These are phyloP conservation scores for Neocatenulostroma microsporum DNA, from an alignment of 2,329 filamentous ascomycete species.

Conservation along the genomic window DNA sequence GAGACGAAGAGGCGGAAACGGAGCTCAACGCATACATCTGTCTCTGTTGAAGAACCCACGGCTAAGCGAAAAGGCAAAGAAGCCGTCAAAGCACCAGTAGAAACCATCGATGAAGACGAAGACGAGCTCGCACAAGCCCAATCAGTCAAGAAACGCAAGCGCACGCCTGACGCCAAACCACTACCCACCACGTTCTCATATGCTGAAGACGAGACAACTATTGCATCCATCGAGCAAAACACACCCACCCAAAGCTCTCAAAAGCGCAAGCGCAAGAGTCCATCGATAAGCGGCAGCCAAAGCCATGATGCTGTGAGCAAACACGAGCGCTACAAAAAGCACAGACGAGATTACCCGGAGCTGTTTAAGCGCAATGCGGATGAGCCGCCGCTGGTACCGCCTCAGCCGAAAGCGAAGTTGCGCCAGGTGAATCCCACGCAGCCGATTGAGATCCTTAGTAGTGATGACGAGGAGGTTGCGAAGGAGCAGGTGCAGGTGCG, in stretches of 20 bases:
- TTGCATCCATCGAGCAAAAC: too few relatives aligned
- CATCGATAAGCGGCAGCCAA: background rate
- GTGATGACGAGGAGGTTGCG: background rate
- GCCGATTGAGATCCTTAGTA: conserved; percentile 2
- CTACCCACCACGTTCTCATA: too few relatives aligned
- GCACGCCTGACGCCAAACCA: too few relatives aligned
- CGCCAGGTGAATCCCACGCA: background rate
- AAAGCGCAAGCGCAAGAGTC: background rate
- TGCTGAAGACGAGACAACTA: too few relatives aligned
- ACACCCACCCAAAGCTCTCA: too few relatives aligned
- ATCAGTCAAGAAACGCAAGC: too few relatives aligned
- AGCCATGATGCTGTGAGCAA: too few relatives aligned
- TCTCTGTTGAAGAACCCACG: background rate
- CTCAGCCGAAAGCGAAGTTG: background rate
- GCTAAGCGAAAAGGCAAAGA: background rate
- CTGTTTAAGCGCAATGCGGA: background rate
- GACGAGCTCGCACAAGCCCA: too few relatives aligned
- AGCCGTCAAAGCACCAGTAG: background rate
- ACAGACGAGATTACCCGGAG: background rate
- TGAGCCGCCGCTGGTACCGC: background rate
- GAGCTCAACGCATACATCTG: background rate
- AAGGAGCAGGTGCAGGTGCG: too few relatives aligned
- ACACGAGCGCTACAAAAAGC: conserved; percentile 2
- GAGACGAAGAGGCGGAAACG: background rate
- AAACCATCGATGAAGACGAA: too few relatives aligned